These are phyloP conservation scores for Starmerella bombicola DNA, from an alignment of 805 yeast genomes.

Conservation along the genomic window DNA sequence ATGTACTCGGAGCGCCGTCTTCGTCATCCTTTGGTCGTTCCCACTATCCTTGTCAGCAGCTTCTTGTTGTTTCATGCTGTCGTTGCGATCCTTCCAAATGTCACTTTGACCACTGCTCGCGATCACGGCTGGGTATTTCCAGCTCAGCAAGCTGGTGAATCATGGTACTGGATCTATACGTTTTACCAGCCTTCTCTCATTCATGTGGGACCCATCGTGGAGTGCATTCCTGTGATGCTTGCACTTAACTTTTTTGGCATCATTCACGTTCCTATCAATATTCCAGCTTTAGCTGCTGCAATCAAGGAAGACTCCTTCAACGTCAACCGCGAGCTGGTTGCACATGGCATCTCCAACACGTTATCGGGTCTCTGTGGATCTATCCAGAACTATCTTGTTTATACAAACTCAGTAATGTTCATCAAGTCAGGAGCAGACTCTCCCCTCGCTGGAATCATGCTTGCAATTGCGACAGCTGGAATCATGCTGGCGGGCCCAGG, in stretches of 20 bases:
- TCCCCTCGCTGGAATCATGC: slow-evolving; percentile 74
- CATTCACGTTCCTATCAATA: slow-evolving; percentile 92
- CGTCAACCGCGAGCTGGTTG: slow-evolving; percentile 84
- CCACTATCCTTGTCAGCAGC: slow-evolving; percentile 62
- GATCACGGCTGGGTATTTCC: slow-evolving; percentile 75
- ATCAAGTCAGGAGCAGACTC: slow-evolving; percentile 92
- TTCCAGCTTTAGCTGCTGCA: slow-evolving; percentile 91
- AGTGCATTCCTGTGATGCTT: slow-evolving; percentile 80
- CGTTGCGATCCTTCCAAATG: slow-evolving; percentile 50
- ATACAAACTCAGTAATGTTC: slow-evolving; percentile 83
- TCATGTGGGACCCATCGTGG: slow-evolving; percentile 57
- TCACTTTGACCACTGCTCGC: slow-evolving; percentile 52
- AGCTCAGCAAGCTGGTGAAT: slow-evolving; percentile 49
- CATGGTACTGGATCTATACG: slow-evolving; percentile 80
- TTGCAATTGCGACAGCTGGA: slow-evolving; percentile 66
- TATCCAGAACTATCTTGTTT: slow-evolving; percentile 87
- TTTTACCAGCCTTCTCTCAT: slow-evolving; percentile 58
- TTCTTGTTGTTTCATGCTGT: slow-evolving; percentile 57
- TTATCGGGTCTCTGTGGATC: slow-evolving; percentile 75
- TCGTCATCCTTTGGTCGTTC: slow-evolving; percentile 64
- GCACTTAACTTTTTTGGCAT: slow-evolving; percentile 94
- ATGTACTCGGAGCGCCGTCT: slow-evolving; percentile 47
- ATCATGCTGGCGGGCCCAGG: slow-evolving; percentile 84
- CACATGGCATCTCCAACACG: slow-evolving; percentile 86
- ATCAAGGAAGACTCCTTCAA: slow-evolving; percentile 66